Percentiles rank a stretch among this genome's conserved stretches.
phyloP scores from a whole-genome alignment of 768 basidiomycete species.

The Kwoniella mangroviensis region DNA sequence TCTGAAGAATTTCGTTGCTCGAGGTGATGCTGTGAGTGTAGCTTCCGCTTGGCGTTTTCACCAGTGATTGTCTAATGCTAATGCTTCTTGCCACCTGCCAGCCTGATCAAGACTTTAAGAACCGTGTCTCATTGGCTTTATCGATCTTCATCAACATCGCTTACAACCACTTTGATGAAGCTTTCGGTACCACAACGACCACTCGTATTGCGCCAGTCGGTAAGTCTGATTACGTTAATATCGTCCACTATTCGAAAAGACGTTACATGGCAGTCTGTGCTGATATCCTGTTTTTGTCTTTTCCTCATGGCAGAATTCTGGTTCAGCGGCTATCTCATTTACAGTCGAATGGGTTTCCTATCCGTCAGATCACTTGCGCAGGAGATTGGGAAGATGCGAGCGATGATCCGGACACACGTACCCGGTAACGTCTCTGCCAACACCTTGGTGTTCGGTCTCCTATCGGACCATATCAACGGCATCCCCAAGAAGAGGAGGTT shows the following conservation, averaged over 20 bases:
- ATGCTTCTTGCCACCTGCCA: constrained; percentile 4
- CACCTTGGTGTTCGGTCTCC: constrained; percentile 62
- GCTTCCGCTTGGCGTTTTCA: not conserved
- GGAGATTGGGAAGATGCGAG: constrained; percentile 67
- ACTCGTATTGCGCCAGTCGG: constrained; percentile 82
- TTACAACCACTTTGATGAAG: constrained; percentile 59
- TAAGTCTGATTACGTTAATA: constrained; percentile 55
- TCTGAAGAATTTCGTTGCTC: constrained; percentile 2
- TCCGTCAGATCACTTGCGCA: constrained; percentile 60
- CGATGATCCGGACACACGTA: constrained; percentile 62
- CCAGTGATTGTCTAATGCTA: not conserved
- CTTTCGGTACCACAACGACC: constrained; percentile 71
- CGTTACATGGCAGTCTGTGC: not conserved
- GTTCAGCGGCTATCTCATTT: constrained; percentile 64
- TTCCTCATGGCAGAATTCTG: constrained; percentile 65
- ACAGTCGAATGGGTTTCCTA: constrained; percentile 37
- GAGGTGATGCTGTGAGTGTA: constrained; percentile 36
- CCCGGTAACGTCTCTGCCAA: constrained; percentile 74
- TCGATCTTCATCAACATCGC: constrained; percentile 55
- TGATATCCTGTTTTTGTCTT: not conserved
- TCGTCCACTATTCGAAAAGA: not conserved
- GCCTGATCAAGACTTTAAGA: constrained; percentile 61
- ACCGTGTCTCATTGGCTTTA: constrained; percentile 65
- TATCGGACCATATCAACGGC: constrained; percentile 63
- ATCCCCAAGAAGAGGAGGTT: constrained; percentile 26